phyloP scores from a whole-genome alignment of 306 rosid species.

The Quercus rubra region DNA sequence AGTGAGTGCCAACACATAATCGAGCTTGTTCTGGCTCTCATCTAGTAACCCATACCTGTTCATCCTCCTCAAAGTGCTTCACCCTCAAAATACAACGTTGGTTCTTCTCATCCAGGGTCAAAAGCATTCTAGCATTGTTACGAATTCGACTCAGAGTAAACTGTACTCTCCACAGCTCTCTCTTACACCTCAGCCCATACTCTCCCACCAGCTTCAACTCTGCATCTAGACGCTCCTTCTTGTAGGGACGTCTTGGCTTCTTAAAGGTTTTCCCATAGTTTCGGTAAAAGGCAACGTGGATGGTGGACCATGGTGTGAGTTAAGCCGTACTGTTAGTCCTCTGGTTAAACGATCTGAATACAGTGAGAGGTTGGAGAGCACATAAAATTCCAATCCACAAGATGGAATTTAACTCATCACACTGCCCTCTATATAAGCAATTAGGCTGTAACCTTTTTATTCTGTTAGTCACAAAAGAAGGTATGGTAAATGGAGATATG shows the following conservation, averaged over 20 bases:
- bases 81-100: slow-evolving; percentile 41
- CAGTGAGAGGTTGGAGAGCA: too few relatives aligned
- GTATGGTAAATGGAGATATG: too few relatives aligned
- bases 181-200: slow-evolving; percentile 45
- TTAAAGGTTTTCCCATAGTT: slow-evolving; percentile 46
- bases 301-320: slow-evolving; percentile 25
- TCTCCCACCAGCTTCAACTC: slow-evolving; percentile 48
- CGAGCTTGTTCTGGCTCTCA: slow-evolving; percentile 53
- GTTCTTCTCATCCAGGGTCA: slow-evolving; percentile 46
- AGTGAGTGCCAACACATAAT: slow-evolving; percentile 43
- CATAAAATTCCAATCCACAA: too few relatives aligned
- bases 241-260: slow-evolving; percentile 49
- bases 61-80: slow-evolving; percentile 51
- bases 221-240: slow-evolving; percentile 49
- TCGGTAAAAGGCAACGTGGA: slow-evolving; percentile 26
- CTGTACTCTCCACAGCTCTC: slow-evolving; percentile 51
- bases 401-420: too few relatives aligned
- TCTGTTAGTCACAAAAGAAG: too few relatives aligned
- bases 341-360: too few relatives aligned
- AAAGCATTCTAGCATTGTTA: slow-evolving; percentile 40
- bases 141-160: slow-evolving; percentile 39
- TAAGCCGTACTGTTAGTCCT: too few relatives aligned
- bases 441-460: too few relatives aligned
- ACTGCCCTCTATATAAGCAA: too few relatives aligned
- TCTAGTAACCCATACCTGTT: slow-evolving; percentile 45